These are phyloP conservation scores for Yarrowia galli DNA, from an alignment of 1,139 yeast species.

Conservation along the genomic window DNA sequence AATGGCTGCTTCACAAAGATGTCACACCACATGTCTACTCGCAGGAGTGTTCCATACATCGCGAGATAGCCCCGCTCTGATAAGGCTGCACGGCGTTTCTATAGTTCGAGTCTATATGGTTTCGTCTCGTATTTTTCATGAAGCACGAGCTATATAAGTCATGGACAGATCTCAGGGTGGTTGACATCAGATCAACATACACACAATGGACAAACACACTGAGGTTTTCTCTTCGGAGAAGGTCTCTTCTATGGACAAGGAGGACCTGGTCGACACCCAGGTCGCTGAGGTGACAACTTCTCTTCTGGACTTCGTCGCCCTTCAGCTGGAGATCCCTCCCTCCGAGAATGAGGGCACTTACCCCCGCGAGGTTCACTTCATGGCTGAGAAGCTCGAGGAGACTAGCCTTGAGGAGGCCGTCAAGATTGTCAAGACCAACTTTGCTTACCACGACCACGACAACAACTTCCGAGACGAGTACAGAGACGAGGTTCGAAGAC, in stretches of 20 bases:
- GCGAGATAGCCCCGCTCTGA: constrained; percentile 7
- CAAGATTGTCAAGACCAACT: constrained; percentile 53
- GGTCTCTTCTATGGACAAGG: constrained; percentile 11
- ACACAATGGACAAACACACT: constrained; percentile 15
- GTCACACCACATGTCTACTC: background rate
- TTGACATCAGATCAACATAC: background rate
- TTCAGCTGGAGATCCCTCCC: constrained; percentile 23
- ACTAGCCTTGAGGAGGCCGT: constrained; percentile 55
- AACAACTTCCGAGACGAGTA: constrained; percentile 55
- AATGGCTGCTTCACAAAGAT: too few relatives aligned
- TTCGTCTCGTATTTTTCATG: constrained; percentile 1
- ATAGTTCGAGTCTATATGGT: constrained; percentile 4
- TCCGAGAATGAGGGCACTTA: constrained; percentile 9
- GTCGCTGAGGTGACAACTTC: constrained; percentile 14
- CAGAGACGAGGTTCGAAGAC: constrained; percentile 4
- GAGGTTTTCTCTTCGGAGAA: constrained; percentile 30
- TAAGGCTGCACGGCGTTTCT: constrained; percentile 14
- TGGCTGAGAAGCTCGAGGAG: constrained; percentile 54
- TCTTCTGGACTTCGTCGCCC: constrained; percentile 20
- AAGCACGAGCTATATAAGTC: background rate
- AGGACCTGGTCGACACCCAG: constrained; percentile 1
- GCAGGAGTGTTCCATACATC: too few relatives aligned
- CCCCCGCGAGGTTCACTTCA: constrained; percentile 44
- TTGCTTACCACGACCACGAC: constrained; percentile 57
- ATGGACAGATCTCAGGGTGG: background rate